Evolutionary conservation across 83 land plant species (phyloP).

Genomic region (Isoetes engelmannii): DNA sequence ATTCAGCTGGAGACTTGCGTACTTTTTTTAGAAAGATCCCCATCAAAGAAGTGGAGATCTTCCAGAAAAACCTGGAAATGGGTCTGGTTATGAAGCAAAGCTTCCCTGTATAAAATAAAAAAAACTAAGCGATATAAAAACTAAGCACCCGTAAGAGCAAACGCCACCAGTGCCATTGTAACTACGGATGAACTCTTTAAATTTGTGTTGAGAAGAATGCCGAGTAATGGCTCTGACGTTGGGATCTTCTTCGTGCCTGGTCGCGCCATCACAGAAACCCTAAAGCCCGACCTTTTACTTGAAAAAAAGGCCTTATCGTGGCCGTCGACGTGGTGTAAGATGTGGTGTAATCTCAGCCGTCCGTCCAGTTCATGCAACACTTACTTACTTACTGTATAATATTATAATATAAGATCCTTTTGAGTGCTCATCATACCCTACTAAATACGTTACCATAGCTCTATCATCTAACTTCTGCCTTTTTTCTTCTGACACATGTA

Average conservation of each 20-base stretch:
- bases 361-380: too few species aligned
- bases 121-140: neutral
- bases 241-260: conserved; percentile 56
- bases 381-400: too few species aligned
- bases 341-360: too few species aligned
- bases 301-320: too few species aligned
- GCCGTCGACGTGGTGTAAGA: too few species aligned
- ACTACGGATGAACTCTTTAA: conserved; percentile 88
- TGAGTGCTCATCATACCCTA: too few species aligned
- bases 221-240: conserved; percentile 37
- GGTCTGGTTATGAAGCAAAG: conserved; percentile 69
- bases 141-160: conserved; percentile 58
- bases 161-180: conserved; percentile 56
- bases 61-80: conserved; percentile 58
- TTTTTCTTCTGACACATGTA: too few species aligned
- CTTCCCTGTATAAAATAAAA: conserved; percentile 50
- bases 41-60: conserved; percentile 71
- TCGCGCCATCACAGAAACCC: too few species aligned
- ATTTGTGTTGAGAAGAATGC: conserved; percentile 72
- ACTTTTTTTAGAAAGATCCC: conserved; percentile 55
- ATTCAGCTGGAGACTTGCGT: conserved; percentile 72
- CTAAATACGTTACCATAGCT: too few species aligned
- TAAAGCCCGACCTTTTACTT: too few species aligned
- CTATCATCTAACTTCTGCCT: too few species aligned
- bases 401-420: too few species aligned